Base-by-base conservation (phyloP, 768 basidiomycete genomes). In the Scleroderma citrinum region DNA sequence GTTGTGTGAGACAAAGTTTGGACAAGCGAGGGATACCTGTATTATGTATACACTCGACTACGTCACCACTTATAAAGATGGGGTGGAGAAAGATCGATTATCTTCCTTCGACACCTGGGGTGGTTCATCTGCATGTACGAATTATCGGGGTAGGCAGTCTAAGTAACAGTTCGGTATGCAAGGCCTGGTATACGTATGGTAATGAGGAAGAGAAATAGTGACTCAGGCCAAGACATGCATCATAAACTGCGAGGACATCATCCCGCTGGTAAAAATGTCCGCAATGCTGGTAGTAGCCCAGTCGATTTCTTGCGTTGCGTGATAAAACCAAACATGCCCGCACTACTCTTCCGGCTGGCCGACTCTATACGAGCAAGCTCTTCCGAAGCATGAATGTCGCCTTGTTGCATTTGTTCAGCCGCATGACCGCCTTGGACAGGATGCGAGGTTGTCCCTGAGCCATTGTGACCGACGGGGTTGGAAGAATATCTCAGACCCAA, bases 311-410 rank as follows among this genome's bases (percentile, higher is more conserved):
- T 66, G 44, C 64, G 61, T 37, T 56, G 62, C 8, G 62, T 57
- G 45, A 52, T 42, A 32, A 67, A 56, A n/a, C 63, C 66, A 17
- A 71, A 49, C 64, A 76, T 71, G 42, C 64, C 62, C 17, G 58
- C 64, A 41, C 67, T 76, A 46, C 63, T 69, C 49, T 69, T 63
- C 47, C 76, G 77, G 66, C 80, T 85, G 64, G 69, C 70, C 56
- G 72, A 67, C 67, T 88, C 87, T 55, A 89, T 87, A 52, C 78
- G 74, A 51, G 74, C 80, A 39, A 88, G 73, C 70, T 89, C 86
- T 65, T 90, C 88, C 87, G 88, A 91, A 55, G 82, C 87, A 47
- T 73, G 70, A 60, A 80, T 70, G 37, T 74, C 71, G 31, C 68
- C 56, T 20, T 56, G 56, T 48, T 50, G 68, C 57, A 49, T 66